Conservation (phyloP, 768 basidiomycete genomes). For the Daedalea quercina region DNA sequence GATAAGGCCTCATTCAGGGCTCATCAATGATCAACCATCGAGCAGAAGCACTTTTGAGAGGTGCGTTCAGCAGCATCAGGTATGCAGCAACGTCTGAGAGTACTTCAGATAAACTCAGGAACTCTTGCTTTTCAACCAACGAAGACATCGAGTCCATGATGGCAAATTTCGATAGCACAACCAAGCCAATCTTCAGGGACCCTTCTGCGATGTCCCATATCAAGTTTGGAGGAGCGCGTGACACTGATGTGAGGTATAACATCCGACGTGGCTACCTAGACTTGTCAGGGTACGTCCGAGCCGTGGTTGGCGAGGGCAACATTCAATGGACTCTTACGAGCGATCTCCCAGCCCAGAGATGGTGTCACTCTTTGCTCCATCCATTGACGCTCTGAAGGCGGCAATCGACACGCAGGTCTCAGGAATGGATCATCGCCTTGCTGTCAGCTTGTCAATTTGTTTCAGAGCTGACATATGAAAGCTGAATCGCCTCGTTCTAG, state of each 20-base stretch:
- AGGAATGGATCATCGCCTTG: too few relatives aligned
- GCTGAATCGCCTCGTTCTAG: not conserved
- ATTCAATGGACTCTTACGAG: too few relatives aligned
- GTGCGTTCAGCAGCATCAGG: constrained; percentile 15
- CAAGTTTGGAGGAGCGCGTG: constrained; percentile 34
- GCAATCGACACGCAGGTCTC: too few relatives aligned
- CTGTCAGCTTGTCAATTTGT: too few relatives aligned
- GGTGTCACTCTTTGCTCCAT: too few relatives aligned
- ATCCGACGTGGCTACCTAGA: constrained; percentile 34
- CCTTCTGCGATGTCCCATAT: constrained; percentile 31
- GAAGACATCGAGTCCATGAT: constrained; percentile 21
- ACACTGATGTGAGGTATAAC: constrained; percentile 31
- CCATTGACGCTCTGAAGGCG: too few relatives aligned
- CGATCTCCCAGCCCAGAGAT: too few relatives aligned
- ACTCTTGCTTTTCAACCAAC: constrained; percentile 26
- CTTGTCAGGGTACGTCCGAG: constrained; percentile 28
- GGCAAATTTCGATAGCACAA: constrained; percentile 30
- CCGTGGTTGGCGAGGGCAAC: too few relatives aligned
- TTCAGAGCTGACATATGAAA: too few relatives aligned
- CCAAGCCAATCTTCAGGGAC: constrained; percentile 38
- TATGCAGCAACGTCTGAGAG: not conserved
- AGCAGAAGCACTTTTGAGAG: constrained; percentile 24
- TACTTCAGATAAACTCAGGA: constrained; percentile 21
- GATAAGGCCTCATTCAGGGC: constrained; percentile 33
- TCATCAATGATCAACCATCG: constrained; percentile 32